Base-by-base conservation (phyloP, 495 filamentous ascomycete species). In the Aspergillus avenaceus region DNA sequence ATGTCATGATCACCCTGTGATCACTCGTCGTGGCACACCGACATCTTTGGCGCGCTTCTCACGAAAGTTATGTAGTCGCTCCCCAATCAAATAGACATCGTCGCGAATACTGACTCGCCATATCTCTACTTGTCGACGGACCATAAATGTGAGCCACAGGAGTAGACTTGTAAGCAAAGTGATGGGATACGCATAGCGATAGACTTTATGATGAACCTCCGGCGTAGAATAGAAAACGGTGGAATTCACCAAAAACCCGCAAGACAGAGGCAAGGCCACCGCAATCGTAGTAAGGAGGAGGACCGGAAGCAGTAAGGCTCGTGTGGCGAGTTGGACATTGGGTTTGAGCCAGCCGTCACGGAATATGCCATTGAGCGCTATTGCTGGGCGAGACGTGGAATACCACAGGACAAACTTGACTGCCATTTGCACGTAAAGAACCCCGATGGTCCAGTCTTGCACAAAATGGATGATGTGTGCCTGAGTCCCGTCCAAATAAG, bases 31-130 rank as follows among this genome's bases (percentile, higher is more conserved):
- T 36, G 67, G 58, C 3, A 71, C 70, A 28, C 70, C 71, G 5
- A 72, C 71, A 49, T 75, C 69, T 38, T 62, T 64, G 13, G 67
- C 65, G 37, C 68, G 62, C 36, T 73, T 74, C 50, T 85, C 90
- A 2, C 88, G 87, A 69, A 93, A 93, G 63, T 97, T 97, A 63
- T 97, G 92, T 53, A 99, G 70, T 26, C 91, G 73, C 71, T 97
- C 91, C 2, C 93, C 93, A 60, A 97, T 93, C 54, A 97, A 71
- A 60, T 97, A 99, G 7, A 95, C 92, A 67, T 99, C 93, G 62
- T 99, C 93, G 26, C 86, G 72, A 41, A 99, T 90, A 55, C 82
- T 82, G 59, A 82, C 77, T 62, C 87, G 82, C 93, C 93, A 98
- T 34, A 78, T 73, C 21, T 81, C 80, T 31, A 91, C 67, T 32